Percentiles rank a stretch among this genome's conserved stretches.
Evolutionary conservation across 2,329 filamentous ascomycete species (phyloP).

Genomic region (Ophiognomonia clavigignenti-juglandacearum): DNA sequence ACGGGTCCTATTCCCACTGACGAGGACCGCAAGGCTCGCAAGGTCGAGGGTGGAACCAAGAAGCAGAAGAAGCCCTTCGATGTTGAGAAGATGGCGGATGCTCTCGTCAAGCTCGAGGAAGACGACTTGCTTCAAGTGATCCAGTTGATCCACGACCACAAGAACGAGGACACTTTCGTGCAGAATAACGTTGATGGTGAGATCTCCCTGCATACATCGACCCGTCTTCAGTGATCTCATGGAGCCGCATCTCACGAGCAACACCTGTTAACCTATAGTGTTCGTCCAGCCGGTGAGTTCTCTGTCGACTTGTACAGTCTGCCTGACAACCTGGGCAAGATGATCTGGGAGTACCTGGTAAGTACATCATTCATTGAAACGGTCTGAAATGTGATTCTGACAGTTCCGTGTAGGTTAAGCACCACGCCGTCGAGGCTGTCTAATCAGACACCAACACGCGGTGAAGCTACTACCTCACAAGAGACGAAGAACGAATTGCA

Average conservation of each 20-base stretch:
- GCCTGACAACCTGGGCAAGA: constrained; percentile 81
- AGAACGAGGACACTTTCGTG: constrained; percentile 88
- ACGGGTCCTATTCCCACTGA: constrained; percentile 81
- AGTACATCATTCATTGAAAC: constrained; percentile 22
- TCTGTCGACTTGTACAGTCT: constrained; percentile 98
- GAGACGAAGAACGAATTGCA: no score
- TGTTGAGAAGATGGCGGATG: constrained; percentile 95
- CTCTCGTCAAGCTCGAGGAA: constrained; percentile 80
- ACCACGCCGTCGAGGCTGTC: constrained; percentile 9
- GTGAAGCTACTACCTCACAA: no score
- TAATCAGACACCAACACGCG: no score
- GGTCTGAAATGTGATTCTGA: not conserved
- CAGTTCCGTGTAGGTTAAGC: constrained; percentile 6
- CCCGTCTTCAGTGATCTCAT: no score
- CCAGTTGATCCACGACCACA: constrained; percentile 97
- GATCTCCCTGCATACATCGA: constrained; percentile 34
- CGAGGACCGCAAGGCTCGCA: constrained; percentile 59
- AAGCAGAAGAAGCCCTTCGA: constrained; percentile 74
- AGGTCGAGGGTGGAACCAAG: constrained; percentile 63
- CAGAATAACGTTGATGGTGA: constrained; percentile 94
- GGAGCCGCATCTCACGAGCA: constrained; percentile 7
- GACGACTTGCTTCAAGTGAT: constrained; percentile 93
- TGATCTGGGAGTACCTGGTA: constrained; percentile 85
- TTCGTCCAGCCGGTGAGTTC: constrained; percentile 78
- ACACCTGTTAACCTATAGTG: no score